Evolutionary conservation across 2,329 filamentous ascomycete species (phyloP).

Genomic region (Aspergillus clavatus): DNA sequence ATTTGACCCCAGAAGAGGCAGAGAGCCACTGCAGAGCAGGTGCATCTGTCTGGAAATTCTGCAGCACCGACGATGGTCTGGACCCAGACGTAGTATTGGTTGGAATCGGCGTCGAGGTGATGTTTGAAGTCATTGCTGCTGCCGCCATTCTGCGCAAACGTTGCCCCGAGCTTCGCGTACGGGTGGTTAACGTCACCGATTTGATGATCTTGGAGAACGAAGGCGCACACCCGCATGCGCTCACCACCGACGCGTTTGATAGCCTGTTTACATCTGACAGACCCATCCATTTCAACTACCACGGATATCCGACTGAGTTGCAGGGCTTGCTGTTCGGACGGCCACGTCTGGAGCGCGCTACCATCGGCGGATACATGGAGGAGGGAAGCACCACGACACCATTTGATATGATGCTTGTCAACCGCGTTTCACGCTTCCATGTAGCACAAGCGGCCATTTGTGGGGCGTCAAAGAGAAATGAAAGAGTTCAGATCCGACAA

Average conservation of each 20-base stretch:
- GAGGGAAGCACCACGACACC: slow-evolving; percentile 64
- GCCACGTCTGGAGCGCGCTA: slow-evolving; percentile 48
- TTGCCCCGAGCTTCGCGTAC: slow-evolving; percentile 51
- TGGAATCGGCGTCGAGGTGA: slow-evolving; percentile 62
- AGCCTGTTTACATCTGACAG: slow-evolving; percentile 54
- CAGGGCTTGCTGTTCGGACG: slow-evolving; percentile 59
- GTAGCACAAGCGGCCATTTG: slow-evolving; percentile 53
- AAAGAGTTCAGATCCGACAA: slow-evolving; percentile 43
- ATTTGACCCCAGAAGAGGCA: slow-evolving; percentile 56
- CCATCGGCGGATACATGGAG: slow-evolving; percentile 57
- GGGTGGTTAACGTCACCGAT: slow-evolving; percentile 63
- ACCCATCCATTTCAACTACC: slow-evolving; percentile 62
- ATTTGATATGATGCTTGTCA: slow-evolving; percentile 65
- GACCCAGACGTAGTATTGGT: slow-evolving; percentile 60
- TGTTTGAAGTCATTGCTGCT: slow-evolving; percentile 60
- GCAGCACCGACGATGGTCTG: slow-evolving; percentile 52
- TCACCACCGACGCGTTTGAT: slow-evolving; percentile 50
- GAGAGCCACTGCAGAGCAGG: slow-evolving; percentile 57
- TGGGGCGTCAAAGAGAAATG: slow-evolving; percentile 46
- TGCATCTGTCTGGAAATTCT: slow-evolving; percentile 59
- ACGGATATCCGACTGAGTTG: slow-evolving; percentile 59
- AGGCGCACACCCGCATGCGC: slow-evolving; percentile 55
- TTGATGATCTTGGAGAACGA: slow-evolving; percentile 58
- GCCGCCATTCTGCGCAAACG: slow-evolving; percentile 51
- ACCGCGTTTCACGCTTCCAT: slow-evolving; percentile 57